These are phyloP conservation scores for Dothiorella sarmentorum DNA, from an alignment of 2,329 filamentous ascomycete species.

Conservation along the genomic window DNA sequence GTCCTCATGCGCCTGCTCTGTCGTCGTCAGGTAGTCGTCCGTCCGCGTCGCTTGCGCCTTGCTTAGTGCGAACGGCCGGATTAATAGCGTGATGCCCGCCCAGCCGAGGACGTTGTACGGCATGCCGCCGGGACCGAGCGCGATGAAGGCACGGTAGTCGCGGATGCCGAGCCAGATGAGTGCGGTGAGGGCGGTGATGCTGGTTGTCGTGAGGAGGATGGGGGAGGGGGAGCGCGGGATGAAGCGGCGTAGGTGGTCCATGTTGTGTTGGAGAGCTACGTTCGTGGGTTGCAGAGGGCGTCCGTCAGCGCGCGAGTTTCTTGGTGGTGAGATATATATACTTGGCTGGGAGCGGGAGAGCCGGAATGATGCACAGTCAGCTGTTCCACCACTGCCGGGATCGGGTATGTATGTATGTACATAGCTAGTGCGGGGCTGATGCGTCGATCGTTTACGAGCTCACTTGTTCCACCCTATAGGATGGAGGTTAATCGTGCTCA, in stretches of 20 bases:
- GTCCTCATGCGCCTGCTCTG: neutral
- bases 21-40: neutral
- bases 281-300: too few relatives aligned
- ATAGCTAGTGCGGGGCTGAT: too few relatives aligned
- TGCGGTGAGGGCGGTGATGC: neutral
- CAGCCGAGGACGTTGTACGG: conserved; percentile 1
- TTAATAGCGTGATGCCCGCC: neutral
- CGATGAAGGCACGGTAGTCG: conserved; percentile 1
- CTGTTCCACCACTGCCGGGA: too few relatives aligned
- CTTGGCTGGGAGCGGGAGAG: too few relatives aligned
- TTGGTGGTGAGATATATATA: too few relatives aligned
- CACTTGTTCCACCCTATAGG: too few relatives aligned
- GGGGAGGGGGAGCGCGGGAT: neutral
- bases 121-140: neutral
- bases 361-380: too few relatives aligned
- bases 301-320: too few relatives aligned
- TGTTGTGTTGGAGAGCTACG: too few relatives aligned
- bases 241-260: neutral
- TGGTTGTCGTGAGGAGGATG: neutral
- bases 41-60: neutral
- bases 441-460: too few relatives aligned
- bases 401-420: too few relatives aligned
- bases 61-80: neutral
- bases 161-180: neutral
- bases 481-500: too few relatives aligned